A percentile compares a stretch with the other conserved stretches of the same genome.
Conservation (phyloP, 1,284 basidiomycete species). For the Pseudozyma hubeiensis region DNA sequence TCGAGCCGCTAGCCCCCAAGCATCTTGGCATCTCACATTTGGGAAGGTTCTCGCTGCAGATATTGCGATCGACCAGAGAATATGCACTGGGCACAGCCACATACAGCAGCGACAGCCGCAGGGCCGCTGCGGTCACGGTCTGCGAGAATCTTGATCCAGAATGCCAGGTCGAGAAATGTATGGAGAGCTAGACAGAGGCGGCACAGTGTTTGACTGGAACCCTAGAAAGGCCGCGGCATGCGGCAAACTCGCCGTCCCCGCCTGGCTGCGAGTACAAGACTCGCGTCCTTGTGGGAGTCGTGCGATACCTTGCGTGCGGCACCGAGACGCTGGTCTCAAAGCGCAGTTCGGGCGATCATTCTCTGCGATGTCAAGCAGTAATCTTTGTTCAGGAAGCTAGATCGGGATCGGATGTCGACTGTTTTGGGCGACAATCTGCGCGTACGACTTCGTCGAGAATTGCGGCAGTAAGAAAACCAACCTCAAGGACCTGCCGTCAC, state of each 20-base stretch:
- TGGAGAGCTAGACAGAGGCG: too few species aligned
- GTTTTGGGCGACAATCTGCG: neutral
- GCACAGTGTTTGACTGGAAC: neutral
- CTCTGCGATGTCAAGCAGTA: too few species aligned
- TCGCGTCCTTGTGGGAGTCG: too few species aligned
- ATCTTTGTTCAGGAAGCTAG: neutral
- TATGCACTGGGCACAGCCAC: neutral
- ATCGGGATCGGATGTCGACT: neutral
- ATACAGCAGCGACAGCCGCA: constrained; percentile 3
- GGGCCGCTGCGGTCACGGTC: constrained; percentile 1
- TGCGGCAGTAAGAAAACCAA: constrained; percentile 4
- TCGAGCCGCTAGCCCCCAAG: too few species aligned
- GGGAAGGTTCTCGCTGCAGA: too few species aligned
- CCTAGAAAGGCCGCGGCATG: neutral
- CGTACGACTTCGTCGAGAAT: neutral
- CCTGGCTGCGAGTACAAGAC: neutral
- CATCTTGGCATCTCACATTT: too few species aligned
- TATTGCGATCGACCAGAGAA: too few species aligned
- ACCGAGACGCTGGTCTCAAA: too few species aligned
- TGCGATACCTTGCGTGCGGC: too few species aligned
- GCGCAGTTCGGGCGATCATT: too few species aligned
- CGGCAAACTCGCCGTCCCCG: neutral
- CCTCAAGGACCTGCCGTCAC: too few species aligned
- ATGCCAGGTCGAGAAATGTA: neutral
- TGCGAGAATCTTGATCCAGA: neutral